These are phyloP conservation scores for Russula brevipes DNA, from an alignment of 768 basidiomycete species.

Conservation along the genomic window DNA sequence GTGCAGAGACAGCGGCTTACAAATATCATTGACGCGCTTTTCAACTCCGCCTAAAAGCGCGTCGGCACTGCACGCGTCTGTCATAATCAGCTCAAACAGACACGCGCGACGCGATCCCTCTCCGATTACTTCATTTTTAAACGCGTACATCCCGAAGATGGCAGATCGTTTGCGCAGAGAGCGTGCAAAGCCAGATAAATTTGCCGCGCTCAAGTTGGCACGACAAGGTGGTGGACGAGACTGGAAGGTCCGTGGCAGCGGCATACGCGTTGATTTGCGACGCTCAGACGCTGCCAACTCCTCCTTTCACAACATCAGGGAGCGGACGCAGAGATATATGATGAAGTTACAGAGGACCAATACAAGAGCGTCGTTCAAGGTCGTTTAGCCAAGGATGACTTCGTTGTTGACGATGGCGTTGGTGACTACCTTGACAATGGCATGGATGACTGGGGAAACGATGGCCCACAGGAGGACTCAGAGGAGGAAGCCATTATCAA, in stretches of 20 bases:
- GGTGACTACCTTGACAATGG: conserved; percentile 94
- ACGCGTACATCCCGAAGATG: conserved; percentile 26
- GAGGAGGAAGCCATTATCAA: conserved; percentile 40
- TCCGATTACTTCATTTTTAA: neutral
- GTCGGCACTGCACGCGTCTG: conserved; percentile 26
- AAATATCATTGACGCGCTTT: conserved; percentile 26
- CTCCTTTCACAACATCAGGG: conserved; percentile 32
- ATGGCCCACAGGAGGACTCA: conserved; percentile 42
- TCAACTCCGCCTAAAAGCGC: conserved; percentile 30
- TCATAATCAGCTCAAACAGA: neutral
- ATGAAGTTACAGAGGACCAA: conserved; percentile 85
- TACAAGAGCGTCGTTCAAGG: conserved; percentile 82
- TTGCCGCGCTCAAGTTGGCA: conserved; percentile 56
- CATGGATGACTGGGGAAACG: conserved; percentile 85
- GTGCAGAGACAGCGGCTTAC: too few relatives aligned
- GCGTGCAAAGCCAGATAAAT: conserved; percentile 38
- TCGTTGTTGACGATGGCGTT: conserved; percentile 91
- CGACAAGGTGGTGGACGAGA: conserved; percentile 38
- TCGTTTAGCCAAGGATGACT: conserved; percentile 83
- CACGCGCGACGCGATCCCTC: conserved; percentile 4
- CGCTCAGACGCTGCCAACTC: conserved; percentile 3
- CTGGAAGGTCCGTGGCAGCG: conserved; percentile 42
- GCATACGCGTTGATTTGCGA: conserved; percentile 10
- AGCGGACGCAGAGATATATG: conserved; percentile 71
- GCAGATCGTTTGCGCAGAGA: conserved; percentile 30